Evolutionary conservation across 805 yeast species (phyloP), one percentile per base, ranked within the genome.

Genomic region (Yarrowia keelungensis): DNA sequence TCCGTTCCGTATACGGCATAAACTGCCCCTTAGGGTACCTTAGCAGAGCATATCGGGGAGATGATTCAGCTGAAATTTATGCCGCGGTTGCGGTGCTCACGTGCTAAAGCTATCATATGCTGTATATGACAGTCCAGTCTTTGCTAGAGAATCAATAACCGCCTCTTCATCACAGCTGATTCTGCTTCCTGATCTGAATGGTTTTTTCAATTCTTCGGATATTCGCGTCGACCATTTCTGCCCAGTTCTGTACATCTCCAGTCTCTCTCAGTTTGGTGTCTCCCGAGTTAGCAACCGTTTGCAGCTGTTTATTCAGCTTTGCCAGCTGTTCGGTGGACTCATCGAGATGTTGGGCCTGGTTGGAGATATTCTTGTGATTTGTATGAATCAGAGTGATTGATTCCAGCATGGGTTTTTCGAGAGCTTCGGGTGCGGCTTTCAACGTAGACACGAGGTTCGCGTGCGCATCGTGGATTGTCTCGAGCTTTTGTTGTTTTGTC

Each of bases 181-280:
- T 59, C 19, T 58, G 35, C n/a, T 16, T 46, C 10, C 84, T 75
- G 19, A 81, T 72, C 64, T 76, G 74, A 64, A 83, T 72, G 0
- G 92, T 83, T 50, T 80, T 78, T 74, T 92, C 97, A 53, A 92
- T 76, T 1, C 90, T 86, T 58, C 97, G 78, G 19, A 92, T 77
- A 64, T 88, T 87, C 71, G 89, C 89, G 76, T 92, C 97, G 2
- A 90, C 74, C 15, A 83, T 70, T 75, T 92, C 97, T 0, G 91
- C 87, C 72, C 86, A 81, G 51, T 81, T 80, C 73, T 87, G 90
- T 2, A 85, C 75, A 62, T 81, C 79, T 0, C 80, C 81, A 3
- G 77, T 71, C 53, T 77, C 78, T 41, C 67, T 71, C 16, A 73
- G 53, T 64, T 47, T 69, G 5, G 35, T 51, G 19, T 72, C 69